These are phyloP conservation scores for Miscanthus lutarioriparius DNA, from an alignment of 176 grass and related monocot genomes.

Conservation along the genomic window DNA sequence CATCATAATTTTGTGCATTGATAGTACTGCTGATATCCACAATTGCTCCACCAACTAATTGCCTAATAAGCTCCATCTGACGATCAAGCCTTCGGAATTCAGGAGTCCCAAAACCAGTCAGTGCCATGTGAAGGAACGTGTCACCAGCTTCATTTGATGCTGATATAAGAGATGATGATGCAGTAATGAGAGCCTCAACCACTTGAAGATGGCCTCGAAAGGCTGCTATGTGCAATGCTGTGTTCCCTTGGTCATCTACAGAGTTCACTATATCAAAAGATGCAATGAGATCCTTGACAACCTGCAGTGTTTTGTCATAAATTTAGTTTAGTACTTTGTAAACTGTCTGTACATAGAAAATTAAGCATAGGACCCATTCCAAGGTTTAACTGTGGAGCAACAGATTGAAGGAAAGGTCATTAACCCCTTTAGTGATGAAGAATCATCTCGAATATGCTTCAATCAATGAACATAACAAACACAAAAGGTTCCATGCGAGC, in stretches of 20 bases:
- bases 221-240: conserved; percentile 76
- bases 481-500: background rate
- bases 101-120: conserved; percentile 78
- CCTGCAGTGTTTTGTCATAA: conserved; percentile 43
- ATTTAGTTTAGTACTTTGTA: background rate
- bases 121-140: conserved; percentile 84
- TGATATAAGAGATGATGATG: conserved; percentile 46
- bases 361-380: background rate
- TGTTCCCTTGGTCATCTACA: conserved; percentile 77
- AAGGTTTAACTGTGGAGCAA: background rate
- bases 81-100: conserved; percentile 82
- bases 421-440: background rate
- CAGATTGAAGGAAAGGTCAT: background rate
- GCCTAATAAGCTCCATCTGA: conserved; percentile 75
- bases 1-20: conserved; percentile 73
- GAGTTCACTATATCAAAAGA: conserved; percentile 50
- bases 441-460: background rate
- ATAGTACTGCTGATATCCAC: conserved; percentile 58
- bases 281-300: conserved; percentile 58
- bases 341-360: background rate
- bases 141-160: conserved; percentile 67
- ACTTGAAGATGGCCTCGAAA: conserved; percentile 72
- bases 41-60: conserved; percentile 44
- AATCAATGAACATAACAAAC: background rate
- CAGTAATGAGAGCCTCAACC: conserved; percentile 53